Evolutionary conservation across 306 rosid species (phyloP).

Genomic region (Sesbania bispinosa): DNA sequence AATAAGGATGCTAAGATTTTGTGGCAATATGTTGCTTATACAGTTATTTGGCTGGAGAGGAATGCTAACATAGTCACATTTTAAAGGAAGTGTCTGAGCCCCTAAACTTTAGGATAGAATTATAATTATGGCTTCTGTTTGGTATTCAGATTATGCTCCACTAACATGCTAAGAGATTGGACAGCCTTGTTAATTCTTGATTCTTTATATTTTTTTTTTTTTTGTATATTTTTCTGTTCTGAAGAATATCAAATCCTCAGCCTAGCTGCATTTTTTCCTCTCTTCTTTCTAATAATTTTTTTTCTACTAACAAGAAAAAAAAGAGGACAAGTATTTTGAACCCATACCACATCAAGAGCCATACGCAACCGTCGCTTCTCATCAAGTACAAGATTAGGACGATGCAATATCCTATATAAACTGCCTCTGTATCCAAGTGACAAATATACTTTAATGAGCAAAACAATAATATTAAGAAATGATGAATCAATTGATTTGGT

Average conservation of each 20-base stretch:
- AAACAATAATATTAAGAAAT: constrained; percentile 24
- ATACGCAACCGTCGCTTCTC: constrained; percentile 89
- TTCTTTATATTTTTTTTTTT: not conserved
- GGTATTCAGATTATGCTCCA: constrained; percentile 18
- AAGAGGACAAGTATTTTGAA: constrained; percentile 10
- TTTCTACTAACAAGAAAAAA: not conserved
- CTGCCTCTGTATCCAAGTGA: constrained; percentile 72
- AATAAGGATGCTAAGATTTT: constrained; percentile 13
- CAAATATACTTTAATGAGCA: constrained; percentile 31
- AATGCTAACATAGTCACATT: not conserved
- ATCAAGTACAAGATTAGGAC: constrained; percentile 84
- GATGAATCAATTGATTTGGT: constrained; percentile 16
- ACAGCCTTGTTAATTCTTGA: not conserved
- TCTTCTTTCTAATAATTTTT: not conserved
- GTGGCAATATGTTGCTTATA: not conserved
- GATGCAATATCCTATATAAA: constrained; percentile 86
- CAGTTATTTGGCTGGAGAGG: constrained; percentile 5
- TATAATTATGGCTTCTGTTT: constrained; percentile 18
- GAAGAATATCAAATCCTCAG: not conserved
- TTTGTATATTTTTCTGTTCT: not conserved
- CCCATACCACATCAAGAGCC: constrained; percentile 97
- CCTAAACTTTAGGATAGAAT: constrained; percentile 1
- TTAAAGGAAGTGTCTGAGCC: constrained; percentile 1
- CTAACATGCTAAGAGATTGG: not conserved
- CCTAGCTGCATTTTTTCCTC: not conserved